phyloP scores from a whole-genome alignment of 192 early-diverging fungal genomes.

The Rhizophagus sp. region DNA sequence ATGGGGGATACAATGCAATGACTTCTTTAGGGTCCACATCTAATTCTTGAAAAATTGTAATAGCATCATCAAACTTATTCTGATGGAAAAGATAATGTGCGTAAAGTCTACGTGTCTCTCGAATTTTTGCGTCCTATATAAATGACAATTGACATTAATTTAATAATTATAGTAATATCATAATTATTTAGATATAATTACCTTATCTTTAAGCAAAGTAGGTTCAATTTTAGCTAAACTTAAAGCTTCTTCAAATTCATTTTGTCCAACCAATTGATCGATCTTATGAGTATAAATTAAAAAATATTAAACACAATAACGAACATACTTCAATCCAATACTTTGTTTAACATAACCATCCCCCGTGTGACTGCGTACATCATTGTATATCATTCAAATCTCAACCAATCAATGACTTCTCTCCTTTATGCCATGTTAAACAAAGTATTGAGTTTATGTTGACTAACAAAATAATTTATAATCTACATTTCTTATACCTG shows the following conservation, averaged over 20 bases:
- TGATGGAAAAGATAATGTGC: constrained; percentile 71
- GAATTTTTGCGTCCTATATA: constrained; percentile 54
- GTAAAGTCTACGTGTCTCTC: constrained; percentile 62
- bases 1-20: constrained; percentile 67
- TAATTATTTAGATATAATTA: constrained; percentile 12
- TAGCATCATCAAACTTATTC: constrained; percentile 65
- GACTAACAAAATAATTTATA: too few relatives aligned
- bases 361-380: too few relatives aligned
- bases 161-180: neutral
- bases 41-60: constrained; percentile 67
- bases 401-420: too few relatives aligned
- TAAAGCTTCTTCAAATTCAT: constrained; percentile 74
- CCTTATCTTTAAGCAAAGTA: constrained; percentile 67
- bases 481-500: constrained; percentile 38
- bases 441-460: too few relatives aligned
- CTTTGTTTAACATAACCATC: too few relatives aligned
- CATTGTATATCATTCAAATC: too few relatives aligned
- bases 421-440: too few relatives aligned
- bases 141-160: neutral
- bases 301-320: neutral
- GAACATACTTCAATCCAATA: too few relatives aligned
- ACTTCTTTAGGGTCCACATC: constrained; percentile 65
- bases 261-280: constrained; percentile 68
- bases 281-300: constrained; percentile 54
- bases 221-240: constrained; percentile 75